Base-by-base conservation (phyloP, 768 basidiomycete species). In the Russula sp. region DNA sequence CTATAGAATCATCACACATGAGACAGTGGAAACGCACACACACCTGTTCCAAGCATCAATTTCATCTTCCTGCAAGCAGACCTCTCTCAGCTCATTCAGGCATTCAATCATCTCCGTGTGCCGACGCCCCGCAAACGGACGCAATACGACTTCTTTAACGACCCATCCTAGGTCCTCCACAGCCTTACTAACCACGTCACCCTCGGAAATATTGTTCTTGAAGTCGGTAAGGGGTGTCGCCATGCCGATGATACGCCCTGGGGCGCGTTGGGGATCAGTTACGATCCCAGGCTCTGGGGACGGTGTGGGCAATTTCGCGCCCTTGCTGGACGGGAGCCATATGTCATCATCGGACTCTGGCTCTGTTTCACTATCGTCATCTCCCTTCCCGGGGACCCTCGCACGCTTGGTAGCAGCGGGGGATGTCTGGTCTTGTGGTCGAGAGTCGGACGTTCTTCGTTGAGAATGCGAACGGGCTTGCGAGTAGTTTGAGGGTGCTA, bases 171-270 rank as follows among this genome's bases (percentile, higher is more conserved):
- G 73, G 71, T 94, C 93, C 67, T 88, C 85, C 8, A 93, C 87
- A 0, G 91, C 92, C 73, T 95, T 93, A 14, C 81, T 83, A 42
- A 94, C 90, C 20, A 93, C 75, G 71, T 93, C 92, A 0, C 90
- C 91, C 56, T 79, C 79, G 32, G 77, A 79, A 38, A 90, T 74
- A 69, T 90, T 88, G 67, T 79, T 76, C 62, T 77, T 75, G 75
- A 95, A 97, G 72, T 96, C 93, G 49, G 76, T 75, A 55, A 95
- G 75, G 1, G 93, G 93, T 65, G 78, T 77, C 0, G 85, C 83
- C 42, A 78, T 81, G 9, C 90, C 88, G 42, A 96, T 83, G 56
- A 95, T 87, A 51, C 90, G 76, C 5, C 89, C 89, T 0, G 83
- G 79, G 16, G 81, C 83, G 14, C 82, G 79, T 34, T 81, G 82